Percentiles rank a stretch among this genome's conserved stretches.
phyloP scores from a whole-genome alignment of 1,139 yeast genomes.

The Candida tetrigidarum region DNA sequence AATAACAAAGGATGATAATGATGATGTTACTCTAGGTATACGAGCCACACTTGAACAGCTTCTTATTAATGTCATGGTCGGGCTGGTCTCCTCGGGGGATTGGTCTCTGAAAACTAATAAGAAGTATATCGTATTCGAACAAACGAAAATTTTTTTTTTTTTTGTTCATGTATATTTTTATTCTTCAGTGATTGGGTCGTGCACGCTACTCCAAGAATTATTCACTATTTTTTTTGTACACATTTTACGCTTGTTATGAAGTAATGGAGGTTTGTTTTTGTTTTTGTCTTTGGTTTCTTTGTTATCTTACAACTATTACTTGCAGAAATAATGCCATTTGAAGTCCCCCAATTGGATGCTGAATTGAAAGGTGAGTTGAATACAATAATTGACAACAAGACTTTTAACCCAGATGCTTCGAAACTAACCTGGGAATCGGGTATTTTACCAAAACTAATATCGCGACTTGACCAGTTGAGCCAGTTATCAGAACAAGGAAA shows the following conservation, averaged over 20 bases:
- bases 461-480: slow-evolving; percentile 17
- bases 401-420: slow-evolving; percentile 6
- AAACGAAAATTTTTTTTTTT: slow-evolving; percentile 13
- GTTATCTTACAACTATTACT: too few relatives aligned
- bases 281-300: background rate
- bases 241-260: too few relatives aligned
- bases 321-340: background rate
- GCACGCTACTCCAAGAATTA: background rate
- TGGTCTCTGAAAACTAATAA: too few relatives aligned
- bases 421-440: slow-evolving; percentile 15
- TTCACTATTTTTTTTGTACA: background rate
- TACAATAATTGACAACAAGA: slow-evolving; percentile 11
- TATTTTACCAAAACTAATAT: slow-evolving; percentile 16
- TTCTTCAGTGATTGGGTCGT: background rate
- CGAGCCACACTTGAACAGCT: slow-evolving; percentile 17
- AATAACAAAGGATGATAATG: background rate
- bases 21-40: slow-evolving; percentile 13
- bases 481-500: slow-evolving; percentile 15
- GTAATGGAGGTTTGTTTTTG: too few relatives aligned
- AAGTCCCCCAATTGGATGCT: slow-evolving; percentile 15
- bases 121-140: too few relatives aligned
- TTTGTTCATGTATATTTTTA: slow-evolving; percentile 1
- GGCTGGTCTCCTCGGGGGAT: background rate
- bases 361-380: slow-evolving; percentile 12
- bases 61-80: slow-evolving; percentile 18